Evolutionary conservation across 2,329 filamentous ascomycete genomes (phyloP), one percentile per base, ranked within the genome.

Genomic region (Aureobasidium pullulans): DNA sequence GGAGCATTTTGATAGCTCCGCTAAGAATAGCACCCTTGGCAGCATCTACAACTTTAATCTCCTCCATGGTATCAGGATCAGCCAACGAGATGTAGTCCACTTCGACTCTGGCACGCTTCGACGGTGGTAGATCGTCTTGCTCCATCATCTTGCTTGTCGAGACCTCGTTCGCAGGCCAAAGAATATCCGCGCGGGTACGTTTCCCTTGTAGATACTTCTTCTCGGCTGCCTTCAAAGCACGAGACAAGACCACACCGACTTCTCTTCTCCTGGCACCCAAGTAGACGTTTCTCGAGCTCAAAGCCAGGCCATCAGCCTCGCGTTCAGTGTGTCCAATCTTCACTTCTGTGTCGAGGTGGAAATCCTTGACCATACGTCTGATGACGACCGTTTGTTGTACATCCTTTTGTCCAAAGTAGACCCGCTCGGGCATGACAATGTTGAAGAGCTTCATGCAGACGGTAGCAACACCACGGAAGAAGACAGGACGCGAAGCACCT

Each of bases 331-430:
- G 79, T 6, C 86, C 84, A 57, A 97, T 81, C 34, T 86, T 80
- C 8, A 97, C 84, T 23, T 88, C 78, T 3, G 84, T 88, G 40
- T 89, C 84, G 42, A 97, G 73, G 71, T 91, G 84, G 65, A 99
- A 92, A 72, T 99, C 94, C 65, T 84, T 81, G 34, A 96, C 88
- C 83, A 99, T 85, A 46, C 88, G 84, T 68, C 84, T 86, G 68
- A 99, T 89, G 10, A 99, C 83, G 16, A 96, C 89, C 0, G 91
- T 96, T 75, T 99, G 94, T 77, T 99, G 94, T 19, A 96, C 85
- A 72, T 99, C 94, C 76, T 99, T 99, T 73, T 97, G 94, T 4
- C 94, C 94, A 77, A 99, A 96, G 75, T 96, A 94, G 5, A 90
- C 89, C 46, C 82, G 82, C 60, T 92, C 87, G 4, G 90, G 87